Evolutionary conservation across 192 early-diverging fungal species (phyloP).

Genomic region (Backusella sp.): DNA sequence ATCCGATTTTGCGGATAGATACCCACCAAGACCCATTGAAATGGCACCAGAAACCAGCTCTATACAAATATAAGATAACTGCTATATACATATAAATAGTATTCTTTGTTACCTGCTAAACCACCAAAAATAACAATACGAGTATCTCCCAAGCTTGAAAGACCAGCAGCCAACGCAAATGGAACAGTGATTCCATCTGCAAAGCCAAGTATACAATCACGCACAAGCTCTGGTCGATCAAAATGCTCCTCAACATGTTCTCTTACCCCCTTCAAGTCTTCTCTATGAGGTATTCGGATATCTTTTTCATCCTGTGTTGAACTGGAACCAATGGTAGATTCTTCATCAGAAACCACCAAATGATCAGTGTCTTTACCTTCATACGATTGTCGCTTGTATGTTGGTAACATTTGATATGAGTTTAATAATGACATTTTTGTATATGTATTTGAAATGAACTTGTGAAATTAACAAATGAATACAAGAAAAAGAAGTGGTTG

Average conservation of each 20-base stretch:
- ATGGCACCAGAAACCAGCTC: conserved; percentile 58
- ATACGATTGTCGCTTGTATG: background rate
- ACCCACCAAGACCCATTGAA: conserved; percentile 60
- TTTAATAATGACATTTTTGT: background rate
- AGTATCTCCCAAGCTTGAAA: conserved; percentile 49
- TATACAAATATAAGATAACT: background rate
- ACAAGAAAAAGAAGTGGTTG: background rate
- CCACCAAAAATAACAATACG: conserved; percentile 57
- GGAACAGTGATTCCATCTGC: conserved; percentile 51
- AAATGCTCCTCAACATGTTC: conserved; percentile 40
- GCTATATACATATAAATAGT: background rate
- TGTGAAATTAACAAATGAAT: background rate
- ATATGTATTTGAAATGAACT: background rate
- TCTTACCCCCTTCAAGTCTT: conserved; percentile 3
- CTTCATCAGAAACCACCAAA: conserved; percentile 1
- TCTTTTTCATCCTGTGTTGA: background rate
- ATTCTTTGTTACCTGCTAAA: conserved; percentile 40
- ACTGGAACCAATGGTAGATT: background rate
- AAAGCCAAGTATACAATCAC: conserved; percentile 44
- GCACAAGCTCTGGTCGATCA: conserved; percentile 36
- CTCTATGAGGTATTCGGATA: conserved; percentile 16
- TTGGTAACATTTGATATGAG: background rate
- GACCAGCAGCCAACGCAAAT: conserved; percentile 65
- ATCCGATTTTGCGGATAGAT: conserved; percentile 50
- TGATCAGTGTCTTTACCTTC: background rate